Base-by-base conservation (phyloP, 306 rosid genomes). In the Rosa chinensis region DNA sequence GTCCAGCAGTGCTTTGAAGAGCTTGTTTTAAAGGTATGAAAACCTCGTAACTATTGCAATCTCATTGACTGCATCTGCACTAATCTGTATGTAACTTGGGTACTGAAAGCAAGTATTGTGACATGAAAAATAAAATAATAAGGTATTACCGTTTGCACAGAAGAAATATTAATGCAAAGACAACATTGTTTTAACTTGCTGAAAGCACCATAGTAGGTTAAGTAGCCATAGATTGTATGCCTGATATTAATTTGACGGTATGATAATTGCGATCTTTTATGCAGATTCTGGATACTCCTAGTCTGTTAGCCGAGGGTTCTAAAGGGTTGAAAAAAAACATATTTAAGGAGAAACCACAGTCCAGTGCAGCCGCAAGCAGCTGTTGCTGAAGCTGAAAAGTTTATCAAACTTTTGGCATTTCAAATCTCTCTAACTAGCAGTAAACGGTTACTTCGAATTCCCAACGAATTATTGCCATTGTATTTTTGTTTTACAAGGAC, bases 1-100 rank as follows among this genome's bases (percentile, higher is more conserved):
- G 98, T 96, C 52, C 90, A 93, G 73, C 97, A 91, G 72, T 96
- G 99, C 92, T 96, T 96, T 80, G 99, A 96, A 74, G 99, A 96
- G 84, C 99, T 90, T 81, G 97, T 96, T 80, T 81, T 96, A 80
- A 96, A 93, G 97, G 98, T 96, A 52, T 7, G 74, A 39, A 58
- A 52, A 52, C 52, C 52, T 9, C 47, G 52, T 12, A 20, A 28
- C 72, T 21, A 37, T 53, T 55, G 5, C 49, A 23, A 17, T 43
- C 69, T 14, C 56, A 23, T 59, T 44, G 44, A 1, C 44, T 7
- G 43, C 2, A 14, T 23, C 70, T 59, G 25, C 21, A 7, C 35
- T 45, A 53, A 73, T 37, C 45, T 37, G 37, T 21, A 56, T 40
- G 23, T 42, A 63, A 42, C 28, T 72, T 76, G 49, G 20, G 17